Evolutionary conservation across 345 rosid genomes (phyloP).

Genomic region (Mercurialis annua): DNA sequence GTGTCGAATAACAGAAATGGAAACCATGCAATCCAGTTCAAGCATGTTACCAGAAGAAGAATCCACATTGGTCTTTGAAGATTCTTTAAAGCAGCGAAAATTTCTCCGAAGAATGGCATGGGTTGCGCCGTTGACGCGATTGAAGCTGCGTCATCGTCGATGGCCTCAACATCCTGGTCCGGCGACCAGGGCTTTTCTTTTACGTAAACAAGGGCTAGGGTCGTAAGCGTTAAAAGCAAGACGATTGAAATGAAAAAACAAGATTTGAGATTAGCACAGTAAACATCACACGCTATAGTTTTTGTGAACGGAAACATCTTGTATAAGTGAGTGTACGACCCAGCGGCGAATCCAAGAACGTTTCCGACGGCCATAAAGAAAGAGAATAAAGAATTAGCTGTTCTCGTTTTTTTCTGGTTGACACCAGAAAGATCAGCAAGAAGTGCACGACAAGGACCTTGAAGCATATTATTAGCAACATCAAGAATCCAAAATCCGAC

Average conservation of each 20-base stretch:
- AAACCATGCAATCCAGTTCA: slow-evolving; percentile 92
- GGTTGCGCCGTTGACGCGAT: background rate
- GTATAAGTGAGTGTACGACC: slow-evolving; percentile 54
- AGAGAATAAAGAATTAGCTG: slow-evolving; percentile 61
- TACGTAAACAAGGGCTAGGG: slow-evolving; percentile 44
- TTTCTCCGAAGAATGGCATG: slow-evolving; percentile 36
- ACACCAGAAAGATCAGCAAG: slow-evolving; percentile 73
- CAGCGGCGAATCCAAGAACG: slow-evolving; percentile 77
- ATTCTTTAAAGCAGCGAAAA: slow-evolving; percentile 43
- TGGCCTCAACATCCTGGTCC: background rate
- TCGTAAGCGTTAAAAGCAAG: slow-evolving; percentile 41
- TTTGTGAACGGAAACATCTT: slow-evolving; percentile 58
- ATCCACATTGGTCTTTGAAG: slow-evolving; percentile 70
- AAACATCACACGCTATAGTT: slow-evolving; percentile 62
- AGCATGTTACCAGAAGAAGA: slow-evolving; percentile 61
- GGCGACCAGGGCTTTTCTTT: slow-evolving; percentile 40
- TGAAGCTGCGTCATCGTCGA: background rate
- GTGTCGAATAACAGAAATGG: slow-evolving; percentile 83
- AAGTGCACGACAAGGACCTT: slow-evolving; percentile 81
- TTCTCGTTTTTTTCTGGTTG: slow-evolving; percentile 47
- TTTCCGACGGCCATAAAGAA: slow-evolving; percentile 95
- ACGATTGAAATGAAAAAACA: slow-evolving; percentile 68
- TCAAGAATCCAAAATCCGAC: slow-evolving; percentile 88
- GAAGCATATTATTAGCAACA: slow-evolving; percentile 81
- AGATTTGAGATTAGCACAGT: slow-evolving; percentile 85